Conservation (phyloP, 2,329 filamentous ascomycete species). For the Ophiostoma himal-ulmi region DNA sequence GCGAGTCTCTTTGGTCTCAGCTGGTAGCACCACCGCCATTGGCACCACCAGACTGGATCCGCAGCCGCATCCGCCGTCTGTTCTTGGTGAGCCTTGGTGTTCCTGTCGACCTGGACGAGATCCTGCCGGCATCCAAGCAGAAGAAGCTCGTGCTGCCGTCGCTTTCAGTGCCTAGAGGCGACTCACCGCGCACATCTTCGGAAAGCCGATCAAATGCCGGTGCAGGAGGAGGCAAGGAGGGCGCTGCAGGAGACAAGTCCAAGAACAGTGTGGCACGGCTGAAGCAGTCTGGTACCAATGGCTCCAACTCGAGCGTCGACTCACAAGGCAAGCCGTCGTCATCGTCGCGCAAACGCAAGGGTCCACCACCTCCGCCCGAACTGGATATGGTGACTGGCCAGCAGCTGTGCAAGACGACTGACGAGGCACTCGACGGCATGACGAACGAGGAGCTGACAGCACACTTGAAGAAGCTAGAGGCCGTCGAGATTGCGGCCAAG, state of each 20-base stretch:
- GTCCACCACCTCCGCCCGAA: slow-evolving; percentile 63
- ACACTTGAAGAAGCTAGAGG: slow-evolving; percentile 65
- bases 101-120: slow-evolving; percentile 93
- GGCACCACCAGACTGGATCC: slow-evolving; percentile 95
- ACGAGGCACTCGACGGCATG: slow-evolving; percentile 73
- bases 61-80: slow-evolving; percentile 85
- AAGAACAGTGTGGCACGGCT: slow-evolving; percentile 29
- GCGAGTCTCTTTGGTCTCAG: slow-evolving; percentile 90
- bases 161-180: slow-evolving; percentile 44
- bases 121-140: slow-evolving; percentile 92
- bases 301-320: slow-evolving; percentile 54
- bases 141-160: slow-evolving; percentile 95
- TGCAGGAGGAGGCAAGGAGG: background rate
- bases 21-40: slow-evolving; percentile 90
- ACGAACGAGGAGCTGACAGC: slow-evolving; percentile 67
- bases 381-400: slow-evolving; percentile 74
- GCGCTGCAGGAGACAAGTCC: background rate
- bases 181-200: slow-evolving; percentile 50
- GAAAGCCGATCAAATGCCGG: slow-evolving; percentile 46
- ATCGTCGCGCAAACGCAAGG: slow-evolving; percentile 42
- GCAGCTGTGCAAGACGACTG: slow-evolving; percentile 75
- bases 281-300: slow-evolving; percentile 45
- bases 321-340: slow-evolving; percentile 47
- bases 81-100: slow-evolving; percentile 95
- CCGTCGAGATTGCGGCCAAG: slow-evolving; percentile 64